phyloP scores from a whole-genome alignment of 345 rosid genomes.

The Euclidium syriacum region DNA sequence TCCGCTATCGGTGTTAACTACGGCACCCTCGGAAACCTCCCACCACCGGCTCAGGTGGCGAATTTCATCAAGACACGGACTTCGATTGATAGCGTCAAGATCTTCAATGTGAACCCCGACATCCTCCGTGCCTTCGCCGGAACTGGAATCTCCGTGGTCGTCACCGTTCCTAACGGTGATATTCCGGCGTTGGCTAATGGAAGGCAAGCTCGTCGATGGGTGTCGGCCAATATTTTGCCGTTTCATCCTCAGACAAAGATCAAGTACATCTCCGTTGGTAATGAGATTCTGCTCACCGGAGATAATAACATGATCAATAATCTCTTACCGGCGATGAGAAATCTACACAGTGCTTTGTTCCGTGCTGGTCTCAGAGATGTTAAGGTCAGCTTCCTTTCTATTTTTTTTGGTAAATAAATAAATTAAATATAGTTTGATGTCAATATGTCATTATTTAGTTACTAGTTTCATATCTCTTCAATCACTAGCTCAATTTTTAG shows the following conservation, averaged over 20 bases:
- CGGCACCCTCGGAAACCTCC: slow-evolving; percentile 75
- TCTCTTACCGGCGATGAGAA: slow-evolving; percentile 70
- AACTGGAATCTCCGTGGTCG: slow-evolving; percentile 45
- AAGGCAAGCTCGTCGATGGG: slow-evolving; percentile 51
- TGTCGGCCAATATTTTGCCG: slow-evolving; percentile 45
- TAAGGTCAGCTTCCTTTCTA: slow-evolving; percentile 42
- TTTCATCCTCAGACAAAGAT: slow-evolving; percentile 67
- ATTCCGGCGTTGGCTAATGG: slow-evolving; percentile 46
- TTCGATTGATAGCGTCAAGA: slow-evolving; percentile 56
- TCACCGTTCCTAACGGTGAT: slow-evolving; percentile 54
- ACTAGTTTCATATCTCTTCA: background rate
- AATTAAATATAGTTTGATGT: background rate
- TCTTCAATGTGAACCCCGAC: slow-evolving; percentile 59
- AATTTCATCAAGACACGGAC: slow-evolving; percentile 57
- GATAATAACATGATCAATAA: slow-evolving; percentile 35
- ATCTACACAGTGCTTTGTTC: slow-evolving; percentile 48
- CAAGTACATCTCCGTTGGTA: slow-evolving; percentile 58
- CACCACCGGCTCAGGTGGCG: slow-evolving; percentile 66
- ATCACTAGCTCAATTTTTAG: background rate
- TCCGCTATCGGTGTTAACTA: slow-evolving; percentile 74
- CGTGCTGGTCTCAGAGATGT: slow-evolving; percentile 48
- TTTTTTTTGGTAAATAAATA: background rate
- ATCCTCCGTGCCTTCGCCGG: slow-evolving; percentile 73
- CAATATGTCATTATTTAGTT: background rate
- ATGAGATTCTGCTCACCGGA: slow-evolving; percentile 51